A percentile compares a stretch with the other conserved stretches of the same genome.
Conservation (phyloP, 2,329 filamentous ascomycete genomes). For the Hymenoscyphus scutula region DNA sequence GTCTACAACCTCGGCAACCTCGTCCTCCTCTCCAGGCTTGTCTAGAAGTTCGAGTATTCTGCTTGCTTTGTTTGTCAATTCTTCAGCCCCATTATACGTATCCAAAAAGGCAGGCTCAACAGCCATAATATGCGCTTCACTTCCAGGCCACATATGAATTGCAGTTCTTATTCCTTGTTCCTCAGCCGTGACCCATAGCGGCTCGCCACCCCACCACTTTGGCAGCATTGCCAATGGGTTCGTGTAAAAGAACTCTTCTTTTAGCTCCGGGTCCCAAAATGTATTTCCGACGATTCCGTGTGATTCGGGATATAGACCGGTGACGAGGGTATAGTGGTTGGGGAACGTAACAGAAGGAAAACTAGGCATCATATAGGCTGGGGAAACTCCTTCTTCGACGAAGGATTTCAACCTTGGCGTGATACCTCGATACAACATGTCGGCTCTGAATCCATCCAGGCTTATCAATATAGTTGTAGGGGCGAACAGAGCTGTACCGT, state of each 20-base stretch:
- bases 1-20: conserved; percentile 46
- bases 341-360: conserved; percentile 97
- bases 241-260: conserved; percentile 86
- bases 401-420: conserved; percentile 79
- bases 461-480: conserved; percentile 93
- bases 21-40: conserved; percentile 67
- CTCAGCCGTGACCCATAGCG: conserved; percentile 92
- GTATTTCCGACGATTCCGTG: conserved; percentile 93
- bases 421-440: conserved; percentile 80
- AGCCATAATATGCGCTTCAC: conserved; percentile 78
- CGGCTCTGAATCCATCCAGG: conserved; percentile 89
- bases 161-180: conserved; percentile 73
- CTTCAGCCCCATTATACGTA: conserved; percentile 76
- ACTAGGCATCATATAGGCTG: conserved; percentile 87
- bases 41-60: conserved; percentile 83
- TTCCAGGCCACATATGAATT: conserved; percentile 98
- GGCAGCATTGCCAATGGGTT: conserved; percentile 71
- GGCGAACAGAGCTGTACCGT: conserved; percentile 84
- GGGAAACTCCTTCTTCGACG: conserved; percentile 79
- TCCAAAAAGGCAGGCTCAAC: conserved; percentile 79
- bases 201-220: conserved; percentile 95
- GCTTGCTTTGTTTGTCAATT: conserved; percentile 70
- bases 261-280: conserved; percentile 80
- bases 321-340: conserved; percentile 91
- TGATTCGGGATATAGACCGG: conserved; percentile 86